phyloP scores from a whole-genome alignment of 2,329 filamentous ascomycete genomes.

The Rasamsonia emersonii region DNA sequence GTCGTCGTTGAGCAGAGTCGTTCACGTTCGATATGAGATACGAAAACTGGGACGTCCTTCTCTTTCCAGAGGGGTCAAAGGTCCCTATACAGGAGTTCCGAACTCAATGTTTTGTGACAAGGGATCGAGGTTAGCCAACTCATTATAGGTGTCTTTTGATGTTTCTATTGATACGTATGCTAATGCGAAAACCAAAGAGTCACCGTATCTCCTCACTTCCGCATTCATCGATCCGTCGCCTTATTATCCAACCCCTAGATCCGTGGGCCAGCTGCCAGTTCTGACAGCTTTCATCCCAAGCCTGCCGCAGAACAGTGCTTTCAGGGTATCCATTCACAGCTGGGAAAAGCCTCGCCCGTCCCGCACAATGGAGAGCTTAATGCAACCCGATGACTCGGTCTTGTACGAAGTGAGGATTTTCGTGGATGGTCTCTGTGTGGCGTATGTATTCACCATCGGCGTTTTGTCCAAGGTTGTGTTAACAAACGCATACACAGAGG shows the following conservation, averaged over 20 bases:
- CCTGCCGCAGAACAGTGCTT: constrained; percentile 48
- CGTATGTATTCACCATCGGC: constrained; percentile 40
- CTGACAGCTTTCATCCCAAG: constrained; percentile 66
- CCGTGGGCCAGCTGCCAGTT: constrained; percentile 46
- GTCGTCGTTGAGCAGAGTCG: too few relatives aligned
- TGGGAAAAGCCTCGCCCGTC: constrained; percentile 58
- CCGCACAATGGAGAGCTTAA: constrained; percentile 47
- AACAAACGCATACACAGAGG: constrained; percentile 35
- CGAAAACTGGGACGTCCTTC: constrained; percentile 75
- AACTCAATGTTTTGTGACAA: constrained; percentile 62
- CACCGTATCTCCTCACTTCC: constrained; percentile 42
- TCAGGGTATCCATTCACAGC: constrained; percentile 66
- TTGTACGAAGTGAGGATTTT: constrained; percentile 60
- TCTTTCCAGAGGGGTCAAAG: constrained; percentile 62
- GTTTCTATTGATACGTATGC: background rate
- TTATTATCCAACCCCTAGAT: constrained; percentile 17
- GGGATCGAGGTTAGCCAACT: constrained; percentile 36
- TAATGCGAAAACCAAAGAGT: constrained; percentile 33
- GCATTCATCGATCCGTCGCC: constrained; percentile 24
- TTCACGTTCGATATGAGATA: constrained; percentile 72
- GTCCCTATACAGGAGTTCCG: constrained; percentile 75
- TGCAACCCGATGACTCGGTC: constrained; percentile 48
- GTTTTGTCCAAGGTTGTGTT: constrained; percentile 3
- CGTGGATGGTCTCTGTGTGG: constrained; percentile 56
- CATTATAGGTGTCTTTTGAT: constrained; percentile 16